Percentiles rank a stretch among this genome's conserved stretches.
These are phyloP conservation scores for Colletotrichum eleusines DNA, from an alignment of 2,329 filamentous ascomycete genomes.

Conservation along the genomic window DNA sequence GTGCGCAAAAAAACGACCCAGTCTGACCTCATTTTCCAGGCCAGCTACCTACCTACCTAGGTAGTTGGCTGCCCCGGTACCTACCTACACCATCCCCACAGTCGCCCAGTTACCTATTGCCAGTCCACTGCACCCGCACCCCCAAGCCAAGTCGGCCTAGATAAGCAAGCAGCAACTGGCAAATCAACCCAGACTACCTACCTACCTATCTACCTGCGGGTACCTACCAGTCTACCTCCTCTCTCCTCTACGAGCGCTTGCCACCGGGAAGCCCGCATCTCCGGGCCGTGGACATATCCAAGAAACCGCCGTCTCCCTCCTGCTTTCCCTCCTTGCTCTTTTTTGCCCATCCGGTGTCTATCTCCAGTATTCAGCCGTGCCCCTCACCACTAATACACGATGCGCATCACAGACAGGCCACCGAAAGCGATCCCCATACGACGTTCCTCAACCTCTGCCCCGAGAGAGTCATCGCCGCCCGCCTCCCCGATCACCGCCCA, in stretches of 20 bases:
- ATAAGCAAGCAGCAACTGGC: conserved; percentile 29
- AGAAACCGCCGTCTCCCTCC: conserved; percentile 21
- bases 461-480: conserved; percentile 26
- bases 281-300: conserved; percentile 31
- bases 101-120: conserved; percentile 16
- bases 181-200: background rate
- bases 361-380: background rate
- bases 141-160: conserved; percentile 35
- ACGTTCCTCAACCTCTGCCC: conserved; percentile 30
- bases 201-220: no score
- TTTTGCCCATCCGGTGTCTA: conserved; percentile 12
- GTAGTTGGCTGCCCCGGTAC: conserved; percentile 5
- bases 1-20: conserved; percentile 60
- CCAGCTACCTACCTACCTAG: conserved; percentile 6
- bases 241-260: conserved; percentile 21
- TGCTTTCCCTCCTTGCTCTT: background rate
- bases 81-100: conserved; percentile 13
- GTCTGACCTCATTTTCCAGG: conserved; percentile 40
- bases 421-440: conserved; percentile 29
- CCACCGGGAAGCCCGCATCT: conserved; percentile 25
- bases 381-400: conserved; percentile 24
- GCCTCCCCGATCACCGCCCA: conserved; percentile 32
- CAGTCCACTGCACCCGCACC: conserved; percentile 21
- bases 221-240: no score
- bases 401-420: conserved; percentile 39